Base-by-base conservation (phyloP, 345 rosid species). In the Firmiana major region DNA sequence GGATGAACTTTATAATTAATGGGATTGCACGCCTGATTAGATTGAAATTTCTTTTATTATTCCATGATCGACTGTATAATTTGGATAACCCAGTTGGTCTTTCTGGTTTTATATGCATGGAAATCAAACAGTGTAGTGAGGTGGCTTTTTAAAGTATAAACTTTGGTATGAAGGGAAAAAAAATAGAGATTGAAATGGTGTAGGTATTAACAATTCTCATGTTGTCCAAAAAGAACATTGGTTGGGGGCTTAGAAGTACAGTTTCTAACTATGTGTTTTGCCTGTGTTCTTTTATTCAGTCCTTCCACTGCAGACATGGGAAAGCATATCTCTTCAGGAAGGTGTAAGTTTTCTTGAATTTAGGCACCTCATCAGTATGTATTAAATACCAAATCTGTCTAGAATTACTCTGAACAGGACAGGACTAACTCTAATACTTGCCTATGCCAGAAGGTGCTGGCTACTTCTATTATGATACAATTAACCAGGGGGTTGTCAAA, bases 321-420 rank as follows among this genome's bases (percentile, higher is more conserved):
- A 90, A 87, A 84, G 99, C 99, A 79, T 97, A 97, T 87, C 98
- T 97, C 86, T 97, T 97, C 92, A 82, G 71, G 57, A 92, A 91
- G 83, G 99, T 94, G 99, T 97, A 94, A 97, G 99, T 91, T 80
- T 83, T 87, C 80, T 85, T 70, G 22, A 67, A 63, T 81, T 81
- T 65, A 81, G 81, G 59, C 36, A 58, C 75, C 81, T 77, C 40
- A 38, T 78, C 34, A 38, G 16, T 34, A 46, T 60, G 36, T 15
- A 38, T 66, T 57, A 67, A 67, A 74, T 55, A 31, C 24, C 28
- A n/a, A 57, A 48, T 71, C n/a, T 45, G n/a, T 68, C 54, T n/a
- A 38, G 24, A 40, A 40, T 38, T 65, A 60, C 34, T 77, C 43
- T 34, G 54, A 49, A 24, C 48, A 49, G 40, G n/a, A 67, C 62